Conservation (phyloP, 225 moss, liverwort and hornwort genomes). For the Bryum argenteum region DNA sequence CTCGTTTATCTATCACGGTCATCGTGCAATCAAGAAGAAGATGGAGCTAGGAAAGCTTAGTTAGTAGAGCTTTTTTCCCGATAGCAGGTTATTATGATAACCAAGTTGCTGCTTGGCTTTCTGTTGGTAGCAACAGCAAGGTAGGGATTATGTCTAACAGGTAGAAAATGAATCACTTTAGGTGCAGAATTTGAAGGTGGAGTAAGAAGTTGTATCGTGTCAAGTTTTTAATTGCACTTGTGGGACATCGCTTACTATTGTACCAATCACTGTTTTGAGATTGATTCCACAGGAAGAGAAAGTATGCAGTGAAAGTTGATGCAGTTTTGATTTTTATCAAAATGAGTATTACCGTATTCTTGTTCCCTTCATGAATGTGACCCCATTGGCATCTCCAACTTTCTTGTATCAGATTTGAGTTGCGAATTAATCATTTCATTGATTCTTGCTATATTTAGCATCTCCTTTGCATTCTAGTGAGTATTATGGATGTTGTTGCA, state of each 20-base stretch:
- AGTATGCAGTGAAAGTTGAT: slow-evolving; percentile 23
- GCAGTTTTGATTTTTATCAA: slow-evolving; percentile 18
- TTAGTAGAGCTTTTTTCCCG: slow-evolving; percentile 32
- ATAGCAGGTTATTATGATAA: slow-evolving; percentile 26
- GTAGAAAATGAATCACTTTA: slow-evolving; percentile 18
- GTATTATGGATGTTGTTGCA: too few relatives aligned
- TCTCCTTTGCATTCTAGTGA: too few relatives aligned
- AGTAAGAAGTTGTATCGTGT: slow-evolving; percentile 20
- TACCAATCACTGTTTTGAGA: slow-evolving; percentile 21
- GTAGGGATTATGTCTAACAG: slow-evolving; percentile 27
- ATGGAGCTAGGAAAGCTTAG: slow-evolving; percentile 69
- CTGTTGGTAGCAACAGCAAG: slow-evolving; percentile 22
- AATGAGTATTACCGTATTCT: not conserved
- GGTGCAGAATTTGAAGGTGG: slow-evolving; percentile 30
- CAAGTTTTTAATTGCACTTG: slow-evolving; percentile 30
- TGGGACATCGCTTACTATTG: slow-evolving; percentile 13
- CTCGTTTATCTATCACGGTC: slow-evolving; percentile 65
- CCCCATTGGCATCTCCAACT: too few relatives aligned
- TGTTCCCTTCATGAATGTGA: too few relatives aligned
- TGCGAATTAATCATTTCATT: too few relatives aligned
- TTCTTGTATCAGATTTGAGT: too few relatives aligned
- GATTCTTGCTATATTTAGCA: too few relatives aligned
- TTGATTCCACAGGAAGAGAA: slow-evolving; percentile 14
- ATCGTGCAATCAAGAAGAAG: slow-evolving; percentile 69
- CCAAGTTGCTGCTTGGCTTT: slow-evolving; percentile 18